Evolutionary conservation across 148 eudicot genomes (phyloP), one percentile per base, ranked within the genome.

Genomic region (Gaultheria prostrata): DNA sequence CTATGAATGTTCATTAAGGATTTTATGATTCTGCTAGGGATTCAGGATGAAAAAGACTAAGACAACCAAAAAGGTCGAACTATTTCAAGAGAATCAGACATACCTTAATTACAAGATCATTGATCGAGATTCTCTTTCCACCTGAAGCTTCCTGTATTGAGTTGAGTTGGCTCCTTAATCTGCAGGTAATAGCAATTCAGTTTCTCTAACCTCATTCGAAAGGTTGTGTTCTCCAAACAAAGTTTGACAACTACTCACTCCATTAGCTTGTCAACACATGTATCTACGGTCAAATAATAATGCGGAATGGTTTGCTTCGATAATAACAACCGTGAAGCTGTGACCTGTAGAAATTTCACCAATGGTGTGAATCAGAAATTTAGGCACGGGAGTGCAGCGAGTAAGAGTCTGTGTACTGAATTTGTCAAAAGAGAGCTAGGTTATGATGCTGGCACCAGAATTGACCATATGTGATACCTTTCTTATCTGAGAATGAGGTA

Each of bases 51-150:
- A 26, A 50, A 26, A 15, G 20, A 48, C 10, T 57, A 1, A 15
- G 77, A 50, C 65, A 32, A 17, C 63, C 83, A 81, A 33, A 49
- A 80, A 73, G 30, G 8, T 65, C 1, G 9, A 65, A 65, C 33
- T 5, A 21, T 76, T 82, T 48, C 70, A 54, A 35, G 21, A 59
- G 74, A 43, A 63, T 7, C 33, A 13, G 26, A 18, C 14, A 84
- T 90, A 94, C 99, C 99, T 97, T 97, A 78, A 97, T 92, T 43
- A 97, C 99, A 87, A 94, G 97, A 88, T 97, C 99, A 78, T 94
- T 97, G 48, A 97, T 87, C 67, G 99, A 94, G 80, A 97, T 88
- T 80, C 92, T 89, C 93, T 94, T 97, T 79, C 97, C 98, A 26
- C 98, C 99, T 83, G 99, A 93, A 87, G 96, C 95, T 88, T 97